These are phyloP conservation scores for Podospora pseudoanserina DNA, from an alignment of 495 filamentous ascomycete genomes.

Conservation along the genomic window DNA sequence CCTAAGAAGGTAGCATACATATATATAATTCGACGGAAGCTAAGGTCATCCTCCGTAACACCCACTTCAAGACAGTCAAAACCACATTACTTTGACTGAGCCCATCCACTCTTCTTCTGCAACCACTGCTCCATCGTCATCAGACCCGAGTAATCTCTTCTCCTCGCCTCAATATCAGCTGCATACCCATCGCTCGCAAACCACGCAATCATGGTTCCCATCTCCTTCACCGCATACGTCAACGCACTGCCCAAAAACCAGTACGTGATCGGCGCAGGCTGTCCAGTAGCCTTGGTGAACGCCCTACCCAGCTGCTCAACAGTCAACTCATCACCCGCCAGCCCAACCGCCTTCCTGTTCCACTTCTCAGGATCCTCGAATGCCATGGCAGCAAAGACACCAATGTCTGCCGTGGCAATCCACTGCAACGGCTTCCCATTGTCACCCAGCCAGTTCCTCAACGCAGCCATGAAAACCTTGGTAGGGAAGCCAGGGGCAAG, in stretches of 20 bases:
- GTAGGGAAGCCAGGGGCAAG: slow-evolving; percentile 54
- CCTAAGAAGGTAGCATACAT: too few relatives aligned
- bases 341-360: slow-evolving; percentile 37
- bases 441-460: slow-evolving; percentile 42
- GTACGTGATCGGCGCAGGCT: slow-evolving; percentile 36
- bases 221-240: slow-evolving; percentile 38
- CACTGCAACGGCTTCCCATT: slow-evolving; percentile 50
- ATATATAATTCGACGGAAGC: too few relatives aligned
- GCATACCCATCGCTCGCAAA: slow-evolving; percentile 44
- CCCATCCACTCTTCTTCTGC: neutral
- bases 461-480: slow-evolving; percentile 55
- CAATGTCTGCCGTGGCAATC: slow-evolving; percentile 59
- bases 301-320: slow-evolving; percentile 37
- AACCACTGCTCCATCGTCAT: slow-evolving; percentile 44
- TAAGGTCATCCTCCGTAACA: too few relatives aligned
- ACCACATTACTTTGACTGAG: neutral
- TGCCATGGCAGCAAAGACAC: slow-evolving; percentile 58
- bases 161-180: slow-evolving; percentile 39
- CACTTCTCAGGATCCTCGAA: slow-evolving; percentile 44
- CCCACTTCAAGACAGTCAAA: neutral
- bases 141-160: slow-evolving; percentile 37
- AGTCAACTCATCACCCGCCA: slow-evolving; percentile 48
- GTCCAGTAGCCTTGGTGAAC: slow-evolving; percentile 39
- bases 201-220: slow-evolving; percentile 46
- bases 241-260: slow-evolving; percentile 38